Conservation (phyloP, 139 green algal species). For the Coelastrella sp. region DNA sequence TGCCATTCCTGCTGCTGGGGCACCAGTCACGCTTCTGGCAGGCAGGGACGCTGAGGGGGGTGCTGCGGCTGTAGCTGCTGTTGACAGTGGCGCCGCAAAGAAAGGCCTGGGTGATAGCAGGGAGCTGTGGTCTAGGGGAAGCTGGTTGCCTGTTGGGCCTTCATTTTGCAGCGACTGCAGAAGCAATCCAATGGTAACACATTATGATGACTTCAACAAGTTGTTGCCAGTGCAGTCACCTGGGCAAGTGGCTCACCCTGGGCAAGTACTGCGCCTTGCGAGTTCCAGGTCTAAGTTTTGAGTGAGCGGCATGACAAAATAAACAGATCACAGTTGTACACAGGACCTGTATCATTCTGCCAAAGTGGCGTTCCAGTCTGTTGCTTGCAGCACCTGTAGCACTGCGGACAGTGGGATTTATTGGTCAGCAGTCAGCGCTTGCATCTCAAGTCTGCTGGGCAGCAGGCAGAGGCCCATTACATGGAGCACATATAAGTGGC, state of each 20-base stretch:
- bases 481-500: too few relatives aligned
- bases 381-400: too few relatives aligned
- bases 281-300: too few relatives aligned
- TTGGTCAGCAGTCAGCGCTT: too few relatives aligned
- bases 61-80: not conserved
- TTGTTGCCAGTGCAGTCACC: not conserved
- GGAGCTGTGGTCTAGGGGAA: not conserved
- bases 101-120: not conserved
- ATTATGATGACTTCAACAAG: not conserved
- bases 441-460: too few relatives aligned
- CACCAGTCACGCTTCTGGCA: not conserved
- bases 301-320: too few relatives aligned
- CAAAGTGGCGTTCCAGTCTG: too few relatives aligned
- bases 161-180: constrained; percentile 17
- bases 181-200: not conserved
- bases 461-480: too few relatives aligned
- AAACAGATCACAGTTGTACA: too few relatives aligned
- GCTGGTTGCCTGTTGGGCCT: not conserved
- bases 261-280: too few relatives aligned
- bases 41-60: not conserved
- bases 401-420: too few relatives aligned
- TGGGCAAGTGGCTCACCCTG: not conserved
- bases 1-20: not conserved
- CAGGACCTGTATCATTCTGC: too few relatives aligned
- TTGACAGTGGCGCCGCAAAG: not conserved